Conservation (phyloP, 23 red algal species). For the Gracilaria gracilis region DNA sequence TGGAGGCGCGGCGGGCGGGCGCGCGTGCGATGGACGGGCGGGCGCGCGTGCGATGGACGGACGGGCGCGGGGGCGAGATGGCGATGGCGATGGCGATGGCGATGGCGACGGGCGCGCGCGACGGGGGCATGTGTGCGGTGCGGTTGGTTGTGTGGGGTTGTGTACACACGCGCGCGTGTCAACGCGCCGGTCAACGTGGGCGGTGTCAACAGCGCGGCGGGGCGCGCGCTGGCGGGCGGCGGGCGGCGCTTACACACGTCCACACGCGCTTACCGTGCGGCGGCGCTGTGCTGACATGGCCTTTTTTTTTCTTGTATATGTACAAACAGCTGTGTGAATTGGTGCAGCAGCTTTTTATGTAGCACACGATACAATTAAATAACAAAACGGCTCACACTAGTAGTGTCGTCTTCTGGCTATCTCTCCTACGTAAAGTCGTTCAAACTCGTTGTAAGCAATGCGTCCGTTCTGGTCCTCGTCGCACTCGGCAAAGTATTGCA, state of each 20-base stretch:
- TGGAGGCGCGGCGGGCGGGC: neutral
- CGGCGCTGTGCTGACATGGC: too few species aligned
- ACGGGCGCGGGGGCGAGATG: neutral
- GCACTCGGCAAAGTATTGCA: slow-evolving; percentile 56
- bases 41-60: too few species aligned
- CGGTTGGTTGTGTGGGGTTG: too few species aligned
- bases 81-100: neutral
- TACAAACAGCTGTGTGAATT: too few species aligned
- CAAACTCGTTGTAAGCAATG: slow-evolving; percentile 52
- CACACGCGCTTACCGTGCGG: too few species aligned
- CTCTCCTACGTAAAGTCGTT: slow-evolving; percentile 34
- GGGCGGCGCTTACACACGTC: too few species aligned
- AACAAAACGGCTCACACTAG: neutral
- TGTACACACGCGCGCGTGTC: too few species aligned
- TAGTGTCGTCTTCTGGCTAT: slow-evolving; percentile 51
- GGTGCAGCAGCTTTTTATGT: too few species aligned
- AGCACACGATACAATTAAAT: neutral
- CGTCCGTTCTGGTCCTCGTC: slow-evolving; percentile 50
- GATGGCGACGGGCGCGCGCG: neutral
- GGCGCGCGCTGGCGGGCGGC: too few species aligned
- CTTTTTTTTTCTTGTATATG: too few species aligned
- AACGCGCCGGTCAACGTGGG: neutral
- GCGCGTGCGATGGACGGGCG: neutral
- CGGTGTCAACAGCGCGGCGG: slow-evolving; percentile 9
- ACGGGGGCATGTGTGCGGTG: too few species aligned